Evolutionary conservation across 2,329 filamentous ascomycete species (phyloP), one percentile per base, ranked within the genome.

Genomic region (Calonectria leucothoes): DNA sequence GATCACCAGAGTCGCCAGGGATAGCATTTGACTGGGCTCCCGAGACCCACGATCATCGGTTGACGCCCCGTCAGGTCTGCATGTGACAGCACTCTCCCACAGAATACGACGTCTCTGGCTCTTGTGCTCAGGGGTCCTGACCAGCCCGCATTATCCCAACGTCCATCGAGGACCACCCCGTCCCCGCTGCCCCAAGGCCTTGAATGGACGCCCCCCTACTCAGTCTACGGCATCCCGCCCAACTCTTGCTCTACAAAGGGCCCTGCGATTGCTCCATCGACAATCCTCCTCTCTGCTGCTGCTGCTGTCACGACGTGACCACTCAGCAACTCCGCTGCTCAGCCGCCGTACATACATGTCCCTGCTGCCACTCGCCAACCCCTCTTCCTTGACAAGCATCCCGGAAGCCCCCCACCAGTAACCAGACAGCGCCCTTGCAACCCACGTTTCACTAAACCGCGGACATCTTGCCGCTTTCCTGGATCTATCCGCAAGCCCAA

Each of bases 11-110:
- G 57, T 69, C 70, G 69, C 57, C 70, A 75, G 70, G 74, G 71
- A 78, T 75, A 77, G 71, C 69, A 61, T 78, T 75, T 77, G 77
- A 76, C 73, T 73, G 77, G 66, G 61, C 79, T 74, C 72, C 45
- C 69, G 73, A 71, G 78, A 80, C 77, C 77, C 78, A 80, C 72
- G 78, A 81, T 81, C 79, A 78, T 74, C 72, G 75, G 75, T 78
- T 77, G 70, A 79, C 76, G 70, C 78, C 76, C 77, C 74, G 72
- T 77, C 73, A 76, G 72, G 70, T 67, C 74, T 79, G 75, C 71
- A 78, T 76, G 73, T 71, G 70, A 78, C 76, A 80, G 71, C 68
- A 69, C 71, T 72, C 73, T 74, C 70, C 71, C 77, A 39, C 73
- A 80, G 70, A 71, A 78, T 72, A 71, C 74, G 71, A 74, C 76